Base-by-base conservation (phyloP, 129 eudicot species). In the Apium graveolens region DNA sequence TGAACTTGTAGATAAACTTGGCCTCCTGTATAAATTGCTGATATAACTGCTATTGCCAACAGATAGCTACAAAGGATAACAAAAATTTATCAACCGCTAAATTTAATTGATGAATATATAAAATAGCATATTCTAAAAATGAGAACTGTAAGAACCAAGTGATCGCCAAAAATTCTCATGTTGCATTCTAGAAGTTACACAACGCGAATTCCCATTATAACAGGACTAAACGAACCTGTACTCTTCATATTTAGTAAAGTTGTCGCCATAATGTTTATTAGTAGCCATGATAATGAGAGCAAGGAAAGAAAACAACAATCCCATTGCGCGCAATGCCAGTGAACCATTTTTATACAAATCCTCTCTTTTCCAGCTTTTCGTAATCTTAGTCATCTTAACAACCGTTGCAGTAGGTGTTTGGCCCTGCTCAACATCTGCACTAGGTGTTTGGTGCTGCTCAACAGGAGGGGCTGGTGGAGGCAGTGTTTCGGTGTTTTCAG, bases 201-300 rank as follows among this genome's bases (percentile, higher is more conserved):
- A n/a, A n/a, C n/a, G n/a, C n/a, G n/a, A n/a, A n/a, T n/a, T n/a
- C n/a, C n/a, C n/a, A n/a, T 45, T 13, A 45, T 13, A 0, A 38
- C 41, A 38, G 5, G 41, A 38, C 41, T 38, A 38, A 6, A 38
- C 41, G 41, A 38, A 38, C 96, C 87, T 89, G 86, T 89, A 89
- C 70, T 90, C 93, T 74, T 93, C 93, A 34, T 84, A 90, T 24
- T 83, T 81, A n/a, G 85, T 83, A 63, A 88, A 93, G 20, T 87
- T 78, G 21, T 43, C 77, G 85, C 93, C 84, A 65, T 79, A 96
- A 48, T 92, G 97, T 31, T 73, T 73, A 72, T 93, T 90, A 77
- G 82, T 89, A 14, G 90, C 97, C 97, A 93, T 93, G 73, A 93
- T 86, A 24, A 90, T 83, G 73, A 93, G 89, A 21, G 97, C 89